Evolutionary conservation across 1,139 yeast species (phyloP).

Genomic region (Zygosaccharomyces pseudobailii): DNA sequence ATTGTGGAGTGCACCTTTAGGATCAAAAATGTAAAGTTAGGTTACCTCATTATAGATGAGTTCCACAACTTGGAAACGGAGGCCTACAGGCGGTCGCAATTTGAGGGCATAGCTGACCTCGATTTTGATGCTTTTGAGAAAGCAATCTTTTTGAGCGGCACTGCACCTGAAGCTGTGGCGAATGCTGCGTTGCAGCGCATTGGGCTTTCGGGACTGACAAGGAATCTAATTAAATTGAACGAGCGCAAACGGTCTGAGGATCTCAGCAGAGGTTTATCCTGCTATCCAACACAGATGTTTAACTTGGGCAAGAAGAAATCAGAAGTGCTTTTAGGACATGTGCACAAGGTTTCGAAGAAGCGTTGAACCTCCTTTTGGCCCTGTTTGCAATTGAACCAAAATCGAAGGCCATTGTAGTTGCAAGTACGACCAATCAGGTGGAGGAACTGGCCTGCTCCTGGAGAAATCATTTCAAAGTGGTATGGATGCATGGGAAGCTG

Average conservation of each 20-base stretch:
- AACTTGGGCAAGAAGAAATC: neutral
- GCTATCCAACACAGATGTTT: neutral
- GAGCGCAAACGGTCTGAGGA: neutral
- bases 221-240: neutral
- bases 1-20: neutral
- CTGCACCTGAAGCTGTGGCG: neutral
- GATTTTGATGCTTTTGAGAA: neutral
- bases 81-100: neutral
- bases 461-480: neutral
- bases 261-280: neutral
- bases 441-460: neutral
- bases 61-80: constrained; percentile 19
- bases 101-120: neutral
- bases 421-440: neutral
- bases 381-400: neutral
- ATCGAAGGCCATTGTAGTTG: neutral
- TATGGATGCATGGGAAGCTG: too few species aligned
- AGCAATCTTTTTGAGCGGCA: neutral
- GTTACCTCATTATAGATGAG: too few species aligned
- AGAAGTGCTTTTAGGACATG: neutral
- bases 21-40: neutral
- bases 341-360: neutral
- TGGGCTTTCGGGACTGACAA: too few species aligned
- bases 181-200: too few species aligned
- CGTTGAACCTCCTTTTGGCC: neutral